These are phyloP conservation scores for Apiospora marii DNA, from an alignment of 2,329 filamentous ascomycete species.

Conservation along the genomic window DNA sequence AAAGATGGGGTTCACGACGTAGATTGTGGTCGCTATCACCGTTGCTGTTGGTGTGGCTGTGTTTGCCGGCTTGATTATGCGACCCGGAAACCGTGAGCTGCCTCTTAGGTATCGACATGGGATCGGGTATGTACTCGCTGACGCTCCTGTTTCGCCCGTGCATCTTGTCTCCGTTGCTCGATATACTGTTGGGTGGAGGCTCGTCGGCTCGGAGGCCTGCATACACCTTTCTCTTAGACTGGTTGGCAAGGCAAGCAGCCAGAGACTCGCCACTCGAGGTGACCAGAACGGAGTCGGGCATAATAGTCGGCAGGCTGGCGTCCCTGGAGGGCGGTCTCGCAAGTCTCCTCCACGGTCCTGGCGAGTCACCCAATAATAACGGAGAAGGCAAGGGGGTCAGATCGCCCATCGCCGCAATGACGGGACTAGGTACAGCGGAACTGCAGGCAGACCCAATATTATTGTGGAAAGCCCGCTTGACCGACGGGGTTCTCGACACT, in stretches of 20 bases:
- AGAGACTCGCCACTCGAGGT: constrained; percentile 61
- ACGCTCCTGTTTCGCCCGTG: constrained; percentile 82
- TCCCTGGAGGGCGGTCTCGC: constrained; percentile 59
- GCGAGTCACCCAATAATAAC: constrained; percentile 69
- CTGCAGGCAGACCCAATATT: constrained; percentile 66
- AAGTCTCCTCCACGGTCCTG: constrained; percentile 70
- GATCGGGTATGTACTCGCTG: constrained; percentile 86
- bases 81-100: constrained; percentile 77
- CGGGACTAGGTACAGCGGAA: constrained; percentile 75
- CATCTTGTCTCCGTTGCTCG: constrained; percentile 35
- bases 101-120: constrained; percentile 71
- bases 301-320: constrained; percentile 44
- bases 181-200: constrained; percentile 36
- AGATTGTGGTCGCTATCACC: constrained; percentile 59
- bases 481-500: constrained; percentile 66
- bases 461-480: constrained; percentile 63
- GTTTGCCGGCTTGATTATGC: constrained; percentile 54
- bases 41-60: constrained; percentile 37
- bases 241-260: constrained; percentile 57
- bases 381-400: constrained; percentile 83
- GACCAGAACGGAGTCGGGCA: constrained; percentile 57
- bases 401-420: constrained; percentile 78
- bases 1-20: constrained; percentile 82
- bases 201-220: constrained; percentile 51
- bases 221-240: constrained; percentile 66